Evolutionary conservation across 306 rosid species (phyloP).

Genomic region (Calophaca sinica): DNA sequence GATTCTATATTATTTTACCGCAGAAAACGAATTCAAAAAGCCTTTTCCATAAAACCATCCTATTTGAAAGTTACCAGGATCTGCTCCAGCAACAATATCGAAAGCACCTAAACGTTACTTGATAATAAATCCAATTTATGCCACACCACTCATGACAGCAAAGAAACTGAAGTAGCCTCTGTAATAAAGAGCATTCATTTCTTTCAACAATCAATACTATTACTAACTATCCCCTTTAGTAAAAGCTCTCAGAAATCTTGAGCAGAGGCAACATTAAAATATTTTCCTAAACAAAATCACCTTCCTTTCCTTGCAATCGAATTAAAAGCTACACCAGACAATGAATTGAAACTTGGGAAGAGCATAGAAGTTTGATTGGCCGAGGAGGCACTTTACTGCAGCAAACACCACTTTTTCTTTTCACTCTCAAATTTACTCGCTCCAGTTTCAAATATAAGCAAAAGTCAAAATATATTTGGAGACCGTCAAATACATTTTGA

Average conservation of each 20-base stretch:
- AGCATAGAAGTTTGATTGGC: not conserved
- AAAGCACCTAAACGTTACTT: not conserved
- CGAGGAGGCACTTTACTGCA: not conserved
- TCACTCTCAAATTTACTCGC: not conserved
- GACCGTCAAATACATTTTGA: too few species aligned
- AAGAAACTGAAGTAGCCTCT: slow-evolving; percentile 28
- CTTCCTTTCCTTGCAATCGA: slow-evolving; percentile 32
- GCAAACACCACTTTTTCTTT: slow-evolving; percentile 3
- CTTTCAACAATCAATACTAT: slow-evolving; percentile 39
- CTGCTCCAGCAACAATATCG: not conserved
- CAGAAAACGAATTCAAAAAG: too few species aligned
- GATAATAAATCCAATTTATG: not conserved
- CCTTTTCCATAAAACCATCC: too few species aligned
- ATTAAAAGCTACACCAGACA: slow-evolving; percentile 35
- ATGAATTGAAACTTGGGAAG: not conserved
- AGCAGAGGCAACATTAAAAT: slow-evolving; percentile 5
- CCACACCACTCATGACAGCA: slow-evolving; percentile 10
- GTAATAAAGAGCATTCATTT: slow-evolving; percentile 43
- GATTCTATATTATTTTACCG: too few species aligned
- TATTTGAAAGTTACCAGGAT: too few species aligned
- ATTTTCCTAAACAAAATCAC: slow-evolving; percentile 2
- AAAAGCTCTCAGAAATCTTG: slow-evolving; percentile 19
- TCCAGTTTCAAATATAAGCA: too few species aligned
- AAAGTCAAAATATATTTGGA: too few species aligned
- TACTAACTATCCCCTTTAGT: slow-evolving; percentile 17